phyloP scores from a whole-genome alignment of 257 asterid species.

The Capsicum chinense region DNA sequence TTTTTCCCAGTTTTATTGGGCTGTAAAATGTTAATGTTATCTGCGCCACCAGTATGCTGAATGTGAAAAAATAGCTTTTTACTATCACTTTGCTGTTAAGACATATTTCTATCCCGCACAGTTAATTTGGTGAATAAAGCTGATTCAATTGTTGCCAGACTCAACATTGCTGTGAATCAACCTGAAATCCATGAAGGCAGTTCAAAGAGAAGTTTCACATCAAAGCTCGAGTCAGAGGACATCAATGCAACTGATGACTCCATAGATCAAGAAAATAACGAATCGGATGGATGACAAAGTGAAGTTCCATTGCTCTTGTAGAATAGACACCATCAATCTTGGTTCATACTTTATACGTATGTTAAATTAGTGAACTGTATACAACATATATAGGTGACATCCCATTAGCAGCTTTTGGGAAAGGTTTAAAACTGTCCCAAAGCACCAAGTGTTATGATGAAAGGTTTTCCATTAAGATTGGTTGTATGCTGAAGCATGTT shows the following conservation, averaged over 20 bases:
- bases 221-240: not conserved
- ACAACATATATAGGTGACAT: slow-evolving; percentile 18
- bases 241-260: not conserved
- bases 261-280: not conserved
- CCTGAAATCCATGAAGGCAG: slow-evolving; percentile 26
- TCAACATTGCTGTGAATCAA: slow-evolving; percentile 32
- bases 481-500: not conserved
- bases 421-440: not conserved
- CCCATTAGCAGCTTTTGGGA: not conserved
- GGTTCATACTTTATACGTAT: not conserved
- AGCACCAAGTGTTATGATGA: not conserved
- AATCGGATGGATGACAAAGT: not conserved
- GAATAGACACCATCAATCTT: not conserved
- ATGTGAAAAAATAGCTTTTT: not conserved
- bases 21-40: not conserved
- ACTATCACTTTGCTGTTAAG: not conserved
- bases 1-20: not conserved
- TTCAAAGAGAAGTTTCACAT: slow-evolving; percentile 16
- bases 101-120: slow-evolving; percentile 36
- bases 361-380: slow-evolving; percentile 14
- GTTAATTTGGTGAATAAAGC: slow-evolving; percentile 44
- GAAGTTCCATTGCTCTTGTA: not conserved
- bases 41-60: not conserved
- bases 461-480: not conserved
- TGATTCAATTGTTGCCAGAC: slow-evolving; percentile 37